Evolutionary conservation across 805 yeast species (phyloP).

Genomic region (Zygoascus bituminiphila): DNA sequence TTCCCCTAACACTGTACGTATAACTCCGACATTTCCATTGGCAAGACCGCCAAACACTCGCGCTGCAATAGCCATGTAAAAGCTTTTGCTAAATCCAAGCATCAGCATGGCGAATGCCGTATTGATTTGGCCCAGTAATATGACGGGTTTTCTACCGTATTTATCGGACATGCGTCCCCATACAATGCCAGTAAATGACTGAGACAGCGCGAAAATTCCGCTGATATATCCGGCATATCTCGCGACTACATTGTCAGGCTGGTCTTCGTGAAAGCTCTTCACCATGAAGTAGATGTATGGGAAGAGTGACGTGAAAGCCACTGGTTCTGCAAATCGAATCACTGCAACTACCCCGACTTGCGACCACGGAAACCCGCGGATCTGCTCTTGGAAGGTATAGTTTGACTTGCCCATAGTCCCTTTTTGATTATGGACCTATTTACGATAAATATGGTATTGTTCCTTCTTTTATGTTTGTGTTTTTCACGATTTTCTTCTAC

Average conservation of each 20-base stretch:
- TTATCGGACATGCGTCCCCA: slow-evolving; percentile 54
- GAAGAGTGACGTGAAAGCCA: slow-evolving; percentile 54
- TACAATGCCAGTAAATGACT: slow-evolving; percentile 46
- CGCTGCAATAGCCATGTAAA: slow-evolving; percentile 45
- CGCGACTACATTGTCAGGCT: slow-evolving; percentile 42
- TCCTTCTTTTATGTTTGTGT: no score
- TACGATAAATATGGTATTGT: background rate
- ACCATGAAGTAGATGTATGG: slow-evolving; percentile 62
- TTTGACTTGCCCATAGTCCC: background rate
- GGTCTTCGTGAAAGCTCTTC: slow-evolving; percentile 44
- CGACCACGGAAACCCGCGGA: slow-evolving; percentile 48
- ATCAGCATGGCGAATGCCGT: slow-evolving; percentile 39
- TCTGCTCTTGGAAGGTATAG: slow-evolving; percentile 34
- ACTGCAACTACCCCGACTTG: slow-evolving; percentile 37
- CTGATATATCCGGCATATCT: slow-evolving; percentile 56
- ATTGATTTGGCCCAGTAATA: slow-evolving; percentile 46
- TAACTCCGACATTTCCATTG: slow-evolving; percentile 59
- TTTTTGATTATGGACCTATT: background rate
- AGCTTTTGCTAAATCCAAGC: slow-evolving; percentile 48
- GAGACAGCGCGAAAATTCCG: slow-evolving; percentile 54
- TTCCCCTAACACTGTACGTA: slow-evolving; percentile 56
- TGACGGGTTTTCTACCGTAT: slow-evolving; percentile 48
- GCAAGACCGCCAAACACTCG: slow-evolving; percentile 47
- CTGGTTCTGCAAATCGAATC: slow-evolving; percentile 52
- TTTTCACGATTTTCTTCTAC: no score